Evolutionary conservation across 768 basidiomycete genomes (phyloP).

Genomic region (Trametes cubensis): DNA sequence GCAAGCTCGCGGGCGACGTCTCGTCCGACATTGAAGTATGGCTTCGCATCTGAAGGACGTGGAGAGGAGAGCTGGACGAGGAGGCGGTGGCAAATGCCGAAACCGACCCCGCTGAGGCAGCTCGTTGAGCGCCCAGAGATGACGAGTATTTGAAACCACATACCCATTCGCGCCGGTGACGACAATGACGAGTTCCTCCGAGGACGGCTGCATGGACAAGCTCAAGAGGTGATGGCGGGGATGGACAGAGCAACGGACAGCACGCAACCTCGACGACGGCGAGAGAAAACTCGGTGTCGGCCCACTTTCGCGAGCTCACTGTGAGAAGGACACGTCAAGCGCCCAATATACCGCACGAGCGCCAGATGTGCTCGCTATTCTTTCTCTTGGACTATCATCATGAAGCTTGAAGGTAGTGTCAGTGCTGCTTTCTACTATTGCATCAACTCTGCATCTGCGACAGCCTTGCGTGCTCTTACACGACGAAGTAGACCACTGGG

Average conservation of each 20-base stretch:
- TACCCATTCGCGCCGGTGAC: slow-evolving; percentile 44
- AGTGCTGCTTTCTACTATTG: no score
- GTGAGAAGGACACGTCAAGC: neutral
- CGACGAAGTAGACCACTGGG: no score
- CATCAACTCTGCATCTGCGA: no score
- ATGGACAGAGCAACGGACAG: no score
- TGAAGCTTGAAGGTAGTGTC: no score
- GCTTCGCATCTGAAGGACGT: slow-evolving; percentile 53
- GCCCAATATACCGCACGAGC: neutral
- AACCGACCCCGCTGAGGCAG: slow-evolving; percentile 70
- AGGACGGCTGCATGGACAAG: neutral
- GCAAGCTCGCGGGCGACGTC: slow-evolving; percentile 21
- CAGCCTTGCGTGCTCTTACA: no score
- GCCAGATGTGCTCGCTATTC: no score
- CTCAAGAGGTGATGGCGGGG: neutral
- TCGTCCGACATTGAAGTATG: slow-evolving; percentile 39
- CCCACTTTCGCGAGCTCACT: no score
- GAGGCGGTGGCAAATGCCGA: slow-evolving; percentile 80
- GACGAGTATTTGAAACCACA: slow-evolving; percentile 5
- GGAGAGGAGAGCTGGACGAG: slow-evolving; percentile 63
- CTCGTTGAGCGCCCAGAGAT: neutral
- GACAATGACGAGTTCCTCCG: slow-evolving; percentile 33
- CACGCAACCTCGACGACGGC: no score
- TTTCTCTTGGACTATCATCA: no score
- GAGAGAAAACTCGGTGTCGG: no score